Evolutionary conservation across 2,329 filamentous ascomycete genomes (phyloP).

Genomic region (Neoascochyta sp.): DNA sequence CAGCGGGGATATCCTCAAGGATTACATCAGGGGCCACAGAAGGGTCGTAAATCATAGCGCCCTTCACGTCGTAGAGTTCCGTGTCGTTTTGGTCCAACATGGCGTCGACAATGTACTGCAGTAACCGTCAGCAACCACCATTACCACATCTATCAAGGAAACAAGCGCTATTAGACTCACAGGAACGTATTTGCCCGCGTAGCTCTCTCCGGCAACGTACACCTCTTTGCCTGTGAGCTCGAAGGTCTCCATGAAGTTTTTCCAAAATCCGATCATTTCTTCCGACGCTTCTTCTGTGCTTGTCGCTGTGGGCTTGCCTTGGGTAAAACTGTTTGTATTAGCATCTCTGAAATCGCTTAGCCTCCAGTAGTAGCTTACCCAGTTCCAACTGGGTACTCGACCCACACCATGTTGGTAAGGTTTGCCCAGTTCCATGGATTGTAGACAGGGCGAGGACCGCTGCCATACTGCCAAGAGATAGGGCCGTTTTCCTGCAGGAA

Average conservation of each 20-base stretch:
- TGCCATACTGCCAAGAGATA: constrained; percentile 46
- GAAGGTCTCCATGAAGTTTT: constrained; percentile 72
- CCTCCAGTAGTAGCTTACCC: too few species aligned
- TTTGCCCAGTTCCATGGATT: constrained; percentile 51
- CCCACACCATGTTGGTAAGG: constrained; percentile 72
- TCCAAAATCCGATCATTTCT: constrained; percentile 76
- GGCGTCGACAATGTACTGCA: constrained; percentile 67
- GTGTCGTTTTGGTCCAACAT: constrained; percentile 68
- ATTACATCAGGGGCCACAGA: constrained; percentile 54
- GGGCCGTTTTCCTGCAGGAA: constrained; percentile 50
- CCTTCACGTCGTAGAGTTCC: constrained; percentile 64
- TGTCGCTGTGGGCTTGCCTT: constrained; percentile 60
- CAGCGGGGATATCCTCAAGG: constrained; percentile 51
- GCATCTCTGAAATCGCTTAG: too few species aligned
- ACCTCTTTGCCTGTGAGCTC: constrained; percentile 63
- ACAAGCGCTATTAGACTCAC: neutral
- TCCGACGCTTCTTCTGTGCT: constrained; percentile 64
- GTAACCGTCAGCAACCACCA: too few species aligned
- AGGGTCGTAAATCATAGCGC: constrained; percentile 71
- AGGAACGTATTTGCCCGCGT: constrained; percentile 46
- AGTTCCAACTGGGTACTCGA: constrained; percentile 65
- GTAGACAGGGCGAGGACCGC: constrained; percentile 36
- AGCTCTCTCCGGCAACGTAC: constrained; percentile 71
- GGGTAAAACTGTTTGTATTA: too few species aligned
- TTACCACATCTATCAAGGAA: constrained; percentile 44